Evolutionary conservation across 2,329 filamentous ascomycete genomes (phyloP), one percentile per base, ranked within the genome.

Genomic region (Coleophoma eucalyptorum): DNA sequence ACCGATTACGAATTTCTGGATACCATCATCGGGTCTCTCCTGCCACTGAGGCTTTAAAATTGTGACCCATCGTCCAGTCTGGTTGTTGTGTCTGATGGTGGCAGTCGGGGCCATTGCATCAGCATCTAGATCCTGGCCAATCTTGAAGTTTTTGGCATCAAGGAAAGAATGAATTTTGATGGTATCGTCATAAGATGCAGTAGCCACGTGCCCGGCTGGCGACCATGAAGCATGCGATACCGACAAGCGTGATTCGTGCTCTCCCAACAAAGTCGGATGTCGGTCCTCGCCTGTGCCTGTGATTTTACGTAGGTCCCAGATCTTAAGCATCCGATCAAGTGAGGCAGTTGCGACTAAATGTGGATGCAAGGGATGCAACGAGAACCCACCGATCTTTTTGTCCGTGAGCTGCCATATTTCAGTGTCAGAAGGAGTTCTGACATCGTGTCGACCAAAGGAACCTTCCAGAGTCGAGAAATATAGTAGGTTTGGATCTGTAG

Each of bases 371-470:
- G 94, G 93, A 61, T 95, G 86, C 2, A 97, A 69, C 0, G 86
- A 88, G 68, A 97, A 97, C 0, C 94, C 94, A 16, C 94, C 94
- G 49, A 99, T 97, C 65, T 99, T 99, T 67, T 96, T 92, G 48
- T 95, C 91, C 0, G 86, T 88, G 0, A 97, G 73, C 8, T 82
- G 77, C 80, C 90, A 95, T 1, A 88, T 72, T 15, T 90, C 81
- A 0, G 80, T 77, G 3, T 82, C 76, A 6, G 71, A 70, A 0
- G 77, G 68, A 0, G 79, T 77, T 7, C 93, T 83, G 49, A 87
- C 77, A 62, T 99, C 94, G 62, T 94, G 84, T 1, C 87, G 84
- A 0, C 92, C 92, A 26, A 97, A 85, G 0, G 75, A 76, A 2
- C 94, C 94, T 33, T 89, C 79, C 0, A 99, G 74, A 0, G 93